Evolutionary conservation across 257 asterid species (phyloP).

Genomic region (Eucommia ulmoides): DNA sequence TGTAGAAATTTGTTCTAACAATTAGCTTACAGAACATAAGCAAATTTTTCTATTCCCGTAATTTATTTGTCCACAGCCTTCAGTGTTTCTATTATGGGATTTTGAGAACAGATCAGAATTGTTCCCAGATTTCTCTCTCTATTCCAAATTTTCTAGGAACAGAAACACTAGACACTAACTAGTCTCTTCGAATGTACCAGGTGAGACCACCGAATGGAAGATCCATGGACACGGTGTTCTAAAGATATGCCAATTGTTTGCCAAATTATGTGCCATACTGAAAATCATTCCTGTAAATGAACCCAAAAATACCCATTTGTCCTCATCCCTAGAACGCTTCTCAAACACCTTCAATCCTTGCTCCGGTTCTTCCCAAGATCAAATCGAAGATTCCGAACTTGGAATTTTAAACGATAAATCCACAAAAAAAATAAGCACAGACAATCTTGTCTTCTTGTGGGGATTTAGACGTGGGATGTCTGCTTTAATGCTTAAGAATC

Average conservation of each 20-base stretch:
- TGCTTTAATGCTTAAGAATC: constrained; percentile 38
- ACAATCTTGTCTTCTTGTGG: constrained; percentile 61
- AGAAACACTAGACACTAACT: too few relatives aligned
- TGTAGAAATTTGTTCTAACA: too few relatives aligned
- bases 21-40: too few relatives aligned
- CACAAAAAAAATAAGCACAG: constrained; percentile 26
- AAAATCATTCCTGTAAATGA: constrained; percentile 30
- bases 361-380: constrained; percentile 23
- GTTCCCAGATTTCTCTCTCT: too few relatives aligned
- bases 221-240: constrained; percentile 62
- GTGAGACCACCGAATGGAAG: constrained; percentile 25
- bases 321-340: constrained; percentile 25
- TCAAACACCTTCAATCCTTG: constrained; percentile 30
- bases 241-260: constrained; percentile 55
- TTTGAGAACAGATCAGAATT: too few relatives aligned
- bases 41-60: too few relatives aligned
- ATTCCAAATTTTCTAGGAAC: too few relatives aligned
- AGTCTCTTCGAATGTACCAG: constrained; percentile 22
- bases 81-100: too few relatives aligned
- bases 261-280: constrained; percentile 42
- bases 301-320: constrained; percentile 18
- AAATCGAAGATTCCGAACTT: constrained; percentile 29
- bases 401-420: constrained; percentile 34
- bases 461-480: constrained; percentile 62
- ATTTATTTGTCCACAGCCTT: too few relatives aligned